Base-by-base conservation (phyloP, 1,284 basidiomycete species). In the Ceratobasidium sp. region DNA sequence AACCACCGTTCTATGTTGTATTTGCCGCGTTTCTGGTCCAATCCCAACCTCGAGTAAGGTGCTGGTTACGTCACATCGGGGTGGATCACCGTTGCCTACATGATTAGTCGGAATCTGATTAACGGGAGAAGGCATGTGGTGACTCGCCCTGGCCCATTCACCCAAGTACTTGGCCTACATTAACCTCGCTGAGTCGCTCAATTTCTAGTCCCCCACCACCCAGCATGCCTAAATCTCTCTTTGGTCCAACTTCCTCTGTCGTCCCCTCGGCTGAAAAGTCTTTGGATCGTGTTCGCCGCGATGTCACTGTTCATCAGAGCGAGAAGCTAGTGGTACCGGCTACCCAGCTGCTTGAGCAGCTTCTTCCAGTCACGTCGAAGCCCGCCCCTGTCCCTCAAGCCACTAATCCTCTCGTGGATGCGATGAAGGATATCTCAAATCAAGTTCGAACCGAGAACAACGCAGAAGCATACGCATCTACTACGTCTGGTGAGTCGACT, bases 131-230 rank as follows among this genome's bases (percentile, higher is more conserved):
- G 32, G 34, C 52, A 55, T 31, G 42, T 32, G 25, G 29, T 68
- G 67, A 57, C 67, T 68, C 65, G 65, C 17, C 34, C 40, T 68
- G 67, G 50, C 67, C 57, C 65, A 53, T 20, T 45, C 40, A 35
- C 25, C 38, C 40, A 47, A 34, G 38, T 17, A 35, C 31, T 45
- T 27, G 22, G 43, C 45, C 45, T 50, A 49, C 55, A 68, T 49
- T 68, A 35, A 34, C 45, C 43, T 20, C 52, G 25, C 32, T 34
- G 17, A 10, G 7, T 31, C 25, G 34, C 32, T 38, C 54, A 12
- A 57, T 57, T 35, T 40, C 43, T 54, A 25, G 3, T 31, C 42
- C 31, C 20, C 27, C 47, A 35, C 25, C 43, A 12, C 22, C 40
- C 42, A 49, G 2, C 20, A 65, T 56, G 69, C 29, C 69, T 13